Percentiles rank a stretch among this genome's conserved stretches.
Evolutionary conservation across 2,329 filamentous ascomycete genomes (phyloP).

Genomic region (Colletotrichum sp.): DNA sequence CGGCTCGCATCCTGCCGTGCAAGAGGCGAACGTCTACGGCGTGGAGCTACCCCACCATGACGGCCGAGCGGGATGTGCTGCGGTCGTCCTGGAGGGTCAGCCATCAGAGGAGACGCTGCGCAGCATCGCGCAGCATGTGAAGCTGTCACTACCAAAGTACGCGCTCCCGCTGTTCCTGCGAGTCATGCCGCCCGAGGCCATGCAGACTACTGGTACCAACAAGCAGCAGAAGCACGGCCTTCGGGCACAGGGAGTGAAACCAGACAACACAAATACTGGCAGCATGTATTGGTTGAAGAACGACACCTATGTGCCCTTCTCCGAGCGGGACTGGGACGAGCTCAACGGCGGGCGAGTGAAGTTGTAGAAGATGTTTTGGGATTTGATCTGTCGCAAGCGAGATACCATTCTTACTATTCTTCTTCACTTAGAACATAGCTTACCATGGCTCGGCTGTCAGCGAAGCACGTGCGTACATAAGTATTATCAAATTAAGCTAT

Average conservation of each 20-base stretch:
- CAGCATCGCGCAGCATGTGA: constrained; percentile 66
- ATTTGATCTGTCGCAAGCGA: neutral
- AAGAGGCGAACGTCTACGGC: constrained; percentile 87
- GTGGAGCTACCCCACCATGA: constrained; percentile 82
- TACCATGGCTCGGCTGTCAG: neutral
- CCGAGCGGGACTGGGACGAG: constrained; percentile 69
- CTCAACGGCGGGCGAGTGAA: constrained; percentile 73
- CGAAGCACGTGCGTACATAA: neutral
- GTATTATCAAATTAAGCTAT: neutral
- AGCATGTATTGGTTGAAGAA: constrained; percentile 69
- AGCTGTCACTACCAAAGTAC: constrained; percentile 69
- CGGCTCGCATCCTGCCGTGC: constrained; percentile 67
- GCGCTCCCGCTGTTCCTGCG: constrained; percentile 82
- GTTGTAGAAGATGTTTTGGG: constrained; percentile 50
- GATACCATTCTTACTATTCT: constrained; percentile 9
- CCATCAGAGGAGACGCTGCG: constrained; percentile 51
- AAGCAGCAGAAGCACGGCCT: constrained; percentile 86
- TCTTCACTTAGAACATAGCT: neutral
- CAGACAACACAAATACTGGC: constrained; percentile 54
- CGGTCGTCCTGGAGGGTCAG: constrained; percentile 62
- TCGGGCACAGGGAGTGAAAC: constrained; percentile 77
- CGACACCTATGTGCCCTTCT: constrained; percentile 72
- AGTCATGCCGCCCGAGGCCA: constrained; percentile 59
- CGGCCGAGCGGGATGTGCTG: constrained; percentile 82
- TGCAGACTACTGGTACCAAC: constrained; percentile 80